phyloP scores from a whole-genome alignment of 139 green algal species.

The Trebouxia sp. region DNA sequence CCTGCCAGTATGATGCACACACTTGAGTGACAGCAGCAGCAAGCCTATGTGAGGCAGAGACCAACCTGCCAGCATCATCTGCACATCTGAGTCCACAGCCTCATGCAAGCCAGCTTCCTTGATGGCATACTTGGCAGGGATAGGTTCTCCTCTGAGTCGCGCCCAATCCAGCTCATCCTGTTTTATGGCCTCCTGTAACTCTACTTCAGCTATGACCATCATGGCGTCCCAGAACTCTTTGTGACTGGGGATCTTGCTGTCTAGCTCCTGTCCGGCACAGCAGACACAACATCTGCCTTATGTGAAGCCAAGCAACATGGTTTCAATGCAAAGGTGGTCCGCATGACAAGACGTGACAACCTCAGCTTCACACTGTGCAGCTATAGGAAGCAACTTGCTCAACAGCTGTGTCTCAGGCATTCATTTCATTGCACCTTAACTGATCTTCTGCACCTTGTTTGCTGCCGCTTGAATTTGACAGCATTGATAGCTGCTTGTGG shows the following conservation, averaged over 20 bases:
- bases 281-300: not conserved
- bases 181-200: conserved; percentile 41
- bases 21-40: not conserved
- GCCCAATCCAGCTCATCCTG: conserved; percentile 57
- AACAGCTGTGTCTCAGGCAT: no score
- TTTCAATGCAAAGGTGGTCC: no score
- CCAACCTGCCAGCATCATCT: conserved; percentile 67
- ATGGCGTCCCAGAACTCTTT: conserved; percentile 71
- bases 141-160: conserved; percentile 30
- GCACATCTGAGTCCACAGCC: conserved; percentile 68
- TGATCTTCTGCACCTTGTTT: no score
- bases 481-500: no score
- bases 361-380: no score
- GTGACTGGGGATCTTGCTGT: conserved; percentile 62
- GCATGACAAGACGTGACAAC: no score
- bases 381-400: no score
- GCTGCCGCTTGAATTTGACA: no score
- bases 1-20: no score
- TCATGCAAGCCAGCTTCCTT: conserved; percentile 57
- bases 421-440: no score
- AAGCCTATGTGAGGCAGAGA: not conserved
- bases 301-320: not conserved
- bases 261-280: conserved; percentile 62
- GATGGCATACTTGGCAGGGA: conserved; percentile 26
- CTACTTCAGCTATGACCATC: conserved; percentile 46